Conservation (phyloP, 495 filamentous ascomycete species). For the Parmelia sp. region DNA sequence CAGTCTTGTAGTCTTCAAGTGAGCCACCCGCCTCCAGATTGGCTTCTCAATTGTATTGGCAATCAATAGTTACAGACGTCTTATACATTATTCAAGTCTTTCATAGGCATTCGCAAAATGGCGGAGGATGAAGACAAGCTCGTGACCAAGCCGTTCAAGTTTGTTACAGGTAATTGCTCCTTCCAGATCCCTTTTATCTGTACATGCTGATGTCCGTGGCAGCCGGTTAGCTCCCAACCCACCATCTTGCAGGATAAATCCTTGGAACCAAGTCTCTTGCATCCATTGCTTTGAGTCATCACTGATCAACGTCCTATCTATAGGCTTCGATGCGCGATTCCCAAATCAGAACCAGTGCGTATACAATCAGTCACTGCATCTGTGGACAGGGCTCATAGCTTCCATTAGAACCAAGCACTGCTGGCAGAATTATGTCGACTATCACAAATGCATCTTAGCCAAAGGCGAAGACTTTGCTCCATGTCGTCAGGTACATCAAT, state of each 20-base stretch:
- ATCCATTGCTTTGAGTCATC: not conserved
- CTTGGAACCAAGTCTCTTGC: not conserved
- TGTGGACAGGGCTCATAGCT: slow-evolving; percentile 1
- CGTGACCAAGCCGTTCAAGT: slow-evolving; percentile 99
- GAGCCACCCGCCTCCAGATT: not conserved
- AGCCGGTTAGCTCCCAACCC: slow-evolving; percentile 42
- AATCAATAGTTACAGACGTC: not conserved
- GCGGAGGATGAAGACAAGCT: slow-evolving; percentile 70
- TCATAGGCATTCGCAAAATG: not conserved
- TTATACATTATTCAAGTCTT: not conserved
- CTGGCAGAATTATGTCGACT: slow-evolving; percentile 99
- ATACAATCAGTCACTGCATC: slow-evolving; percentile 5
- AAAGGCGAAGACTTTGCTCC: slow-evolving; percentile 99
- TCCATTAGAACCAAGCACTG: slow-evolving; percentile 66
- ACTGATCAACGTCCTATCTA: not conserved
- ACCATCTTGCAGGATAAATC: not conserved
- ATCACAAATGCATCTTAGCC: slow-evolving; percentile 97
- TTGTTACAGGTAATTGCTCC: slow-evolving; percentile 83
- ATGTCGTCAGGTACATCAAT: slow-evolving; percentile 75
- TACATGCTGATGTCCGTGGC: slow-evolving; percentile 26
- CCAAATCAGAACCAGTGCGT: slow-evolving; percentile 90
- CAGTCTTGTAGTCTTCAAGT: not conserved
- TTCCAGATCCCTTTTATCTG: slow-evolving; percentile 22
- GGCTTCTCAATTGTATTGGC: not conserved
- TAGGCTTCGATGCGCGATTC: slow-evolving; percentile 98